Evolutionary conservation across 2,329 filamentous ascomycete genomes (phyloP), one percentile per base, ranked within the genome.

Genomic region (Fusarium scirpi): DNA sequence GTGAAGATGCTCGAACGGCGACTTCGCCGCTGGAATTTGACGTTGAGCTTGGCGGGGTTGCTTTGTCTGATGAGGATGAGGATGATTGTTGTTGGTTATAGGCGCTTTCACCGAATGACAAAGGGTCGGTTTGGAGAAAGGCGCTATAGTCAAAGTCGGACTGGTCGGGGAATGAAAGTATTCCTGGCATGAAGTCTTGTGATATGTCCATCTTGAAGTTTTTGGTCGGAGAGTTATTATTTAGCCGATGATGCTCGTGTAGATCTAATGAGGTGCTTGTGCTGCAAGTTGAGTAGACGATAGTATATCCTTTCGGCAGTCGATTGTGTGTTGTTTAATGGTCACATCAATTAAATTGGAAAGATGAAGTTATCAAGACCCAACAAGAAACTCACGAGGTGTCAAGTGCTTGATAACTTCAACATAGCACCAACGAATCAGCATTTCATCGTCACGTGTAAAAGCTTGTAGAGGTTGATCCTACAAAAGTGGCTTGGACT

Each of bases 111-210:
- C 57, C 62, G 27, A 78, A 74, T n/a, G 46, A 58, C 41, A 75
- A 62, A n/a, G 70, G 64, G 4, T 76, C 76, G 29, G 61, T 29
- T 34, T 80, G 76, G 25, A 84, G 76, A 56, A 82, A 83, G 46
- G 76, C 76, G 11, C 73, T 74, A 46, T 83, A 83, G 72, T 82
- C 81, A 47, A 83, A 82, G 16, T 80, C 73, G 8, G 73, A 43
- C n/a, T 77, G 73, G 8, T 76, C 76, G 9, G 73, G 62, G 53
- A 79, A 77, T 29, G 74, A 62, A 27, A 82, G 70, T 34, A 80
- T 72, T 34, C 67, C 76, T 3, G 73, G 38, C 3, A 74, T 57
- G 48, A 78, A 75, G 3, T 67, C 66, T 22, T 76, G 73, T n/a
- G 62, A 48, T 54, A 79, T 58, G 52, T 80, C 77, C 79, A 80